These are phyloP conservation scores for Trametes cingulata DNA, from an alignment of 768 basidiomycete genomes.

Conservation along the genomic window DNA sequence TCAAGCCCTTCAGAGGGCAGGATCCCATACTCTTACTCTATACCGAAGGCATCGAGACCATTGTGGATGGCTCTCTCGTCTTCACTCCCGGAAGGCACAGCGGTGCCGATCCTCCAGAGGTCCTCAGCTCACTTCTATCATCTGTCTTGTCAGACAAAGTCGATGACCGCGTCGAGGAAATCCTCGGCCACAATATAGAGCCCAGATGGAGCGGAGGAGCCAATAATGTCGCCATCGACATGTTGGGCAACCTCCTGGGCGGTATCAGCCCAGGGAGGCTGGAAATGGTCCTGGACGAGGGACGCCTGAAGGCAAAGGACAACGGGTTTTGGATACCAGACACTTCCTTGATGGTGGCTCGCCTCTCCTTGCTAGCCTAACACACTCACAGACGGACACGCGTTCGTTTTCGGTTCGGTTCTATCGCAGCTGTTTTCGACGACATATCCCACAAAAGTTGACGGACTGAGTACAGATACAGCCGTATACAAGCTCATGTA, in stretches of 20 bases:
- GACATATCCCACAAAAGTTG: too few species aligned
- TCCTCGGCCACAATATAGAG: background rate
- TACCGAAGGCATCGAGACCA: background rate
- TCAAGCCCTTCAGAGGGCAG: background rate
- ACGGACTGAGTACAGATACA: too few species aligned
- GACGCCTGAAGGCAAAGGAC: background rate
- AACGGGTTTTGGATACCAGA: background rate
- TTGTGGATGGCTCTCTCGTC: background rate
- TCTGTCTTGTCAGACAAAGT: background rate
- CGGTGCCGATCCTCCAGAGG: background rate
- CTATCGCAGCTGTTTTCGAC: too few species aligned
- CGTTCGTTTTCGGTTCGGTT: too few species aligned
- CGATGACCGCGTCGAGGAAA: background rate
- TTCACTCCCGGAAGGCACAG: background rate
- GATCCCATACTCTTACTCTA: background rate
- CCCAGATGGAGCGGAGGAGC: background rate
- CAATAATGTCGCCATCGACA: background rate
- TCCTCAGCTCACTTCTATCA: background rate
- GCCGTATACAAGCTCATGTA: too few species aligned
- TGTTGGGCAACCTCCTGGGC: background rate
- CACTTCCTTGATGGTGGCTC: background rate
- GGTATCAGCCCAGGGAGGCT: background rate
- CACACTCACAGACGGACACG: too few species aligned
- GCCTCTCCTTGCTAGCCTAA: background rate
- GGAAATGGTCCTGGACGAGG: background rate